Evolutionary conservation across 768 basidiomycete genomes (phyloP), one percentile per base, ranked within the genome.

Genomic region (Hysterangium stoloniferum): DNA sequence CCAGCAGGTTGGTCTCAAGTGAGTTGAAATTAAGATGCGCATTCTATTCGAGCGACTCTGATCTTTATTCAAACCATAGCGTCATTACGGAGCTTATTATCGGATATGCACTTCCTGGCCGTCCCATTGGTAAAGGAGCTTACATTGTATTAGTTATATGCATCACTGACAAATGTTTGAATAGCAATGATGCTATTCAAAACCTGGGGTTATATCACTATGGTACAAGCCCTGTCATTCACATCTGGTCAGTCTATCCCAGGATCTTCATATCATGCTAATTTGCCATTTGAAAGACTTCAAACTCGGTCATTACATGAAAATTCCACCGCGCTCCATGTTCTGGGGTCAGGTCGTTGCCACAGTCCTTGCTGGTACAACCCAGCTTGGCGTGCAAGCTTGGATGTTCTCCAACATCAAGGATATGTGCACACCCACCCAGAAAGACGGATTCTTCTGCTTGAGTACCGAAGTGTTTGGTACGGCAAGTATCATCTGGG

Each of bases 251-350:
- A 17, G 19, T 42, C 19, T 27, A 20, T 27, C 41, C 6, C 19
- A 22, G 17, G 17, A 38, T 17, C 15, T 19, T 38, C 19, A 15
- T n/a, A 1, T 42, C 20, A 4, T 20, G 20, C 8, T 20, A 20
- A 4, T 45, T 12, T 32, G 9, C 25, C 17, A 6, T 47, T 47
- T 36, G 20, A 15, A 78, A 24, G 66, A 67, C 45, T 58, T 65
- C 50, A 67, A 67, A 52, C 58, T 67, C 24, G 66, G 85, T 38
- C 82, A 66, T 63, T 98, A 98, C 62, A 80, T 97, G 64, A 63
- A 66, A 54, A 71, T 85, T 28, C 79, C 82, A 6, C 80, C 79
- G 24, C 70, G 80, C 17, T 72, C 77, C 0, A 82, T 84, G 75
- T 84, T 84, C 61, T 74, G 75, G 72, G 73, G 69, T 54, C 86